Evolutionary conservation across 495 filamentous ascomycete species (phyloP), one percentile per base, ranked within the genome.

Genomic region (Thermochaetoides thermophila): DNA sequence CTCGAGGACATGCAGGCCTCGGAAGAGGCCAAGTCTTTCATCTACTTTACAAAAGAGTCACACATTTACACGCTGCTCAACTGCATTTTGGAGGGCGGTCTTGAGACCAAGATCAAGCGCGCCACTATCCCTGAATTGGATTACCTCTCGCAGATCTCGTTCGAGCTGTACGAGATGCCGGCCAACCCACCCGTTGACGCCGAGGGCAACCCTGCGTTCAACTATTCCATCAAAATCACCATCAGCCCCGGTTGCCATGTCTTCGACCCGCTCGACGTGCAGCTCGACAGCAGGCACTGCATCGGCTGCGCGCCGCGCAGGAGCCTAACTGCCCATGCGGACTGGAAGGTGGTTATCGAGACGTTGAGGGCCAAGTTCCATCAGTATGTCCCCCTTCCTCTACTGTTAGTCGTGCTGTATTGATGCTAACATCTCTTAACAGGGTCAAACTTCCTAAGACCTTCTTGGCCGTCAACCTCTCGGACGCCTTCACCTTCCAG

Each of bases 1-100:
- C 67, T 97, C n/a, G 89, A 97, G 59, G 84, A 94, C 52, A 82
- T 96, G 43, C 89, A 96, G 57, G 87, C 89, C 3, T 86, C 81
- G 0, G 72, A 82, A 30, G 80, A 86, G 50, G 85, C 84, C 13
- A 95, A 95, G 48, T 85, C 78, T 3, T 95, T 95, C 62, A 77
- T 96, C 61, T 97, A 97, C 59, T 97, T 97, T 52, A 97, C 89
- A 17, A 97, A 97, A 51, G 89, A 97, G 61, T 89, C 81, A 4
- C 89, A 97, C 45, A 95, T 97, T 44, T 97, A 97, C 59, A 96
- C 89, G 12, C 69, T 97, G 19, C 69, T 97, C 29, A 97, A 97
- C 57, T 96, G 91, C 55, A 95, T 97, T 40, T 64, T 97, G 20
- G 89, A 95, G 59, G 89, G 89, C 40, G 89, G 91, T 21, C 81